Conservation (phyloP, 345 rosid genomes). For the Euphorbia lathyris region DNA sequence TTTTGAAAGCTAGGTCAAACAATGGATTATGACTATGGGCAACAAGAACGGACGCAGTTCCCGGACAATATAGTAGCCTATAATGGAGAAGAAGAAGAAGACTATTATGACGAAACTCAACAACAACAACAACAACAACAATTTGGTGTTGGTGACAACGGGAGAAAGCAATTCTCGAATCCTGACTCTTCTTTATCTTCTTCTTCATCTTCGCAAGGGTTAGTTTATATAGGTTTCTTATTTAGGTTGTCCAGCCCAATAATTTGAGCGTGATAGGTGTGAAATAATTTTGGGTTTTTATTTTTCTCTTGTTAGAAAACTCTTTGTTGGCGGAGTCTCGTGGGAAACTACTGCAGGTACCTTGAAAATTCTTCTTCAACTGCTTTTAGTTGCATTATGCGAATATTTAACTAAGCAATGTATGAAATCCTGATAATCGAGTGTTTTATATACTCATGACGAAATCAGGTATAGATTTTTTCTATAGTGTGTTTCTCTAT, state of each 20-base stretch:
- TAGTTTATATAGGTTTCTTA: conserved; percentile 18
- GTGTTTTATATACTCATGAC: not conserved
- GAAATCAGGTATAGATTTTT: not conserved
- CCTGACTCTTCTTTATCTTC: conserved; percentile 19
- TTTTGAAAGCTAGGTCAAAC: not conserved
- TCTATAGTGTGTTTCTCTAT: not conserved
- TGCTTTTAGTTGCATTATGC: not conserved
- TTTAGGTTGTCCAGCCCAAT: not conserved
- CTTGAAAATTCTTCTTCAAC: not conserved
- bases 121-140: conserved; percentile 11
- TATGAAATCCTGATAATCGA: not conserved
- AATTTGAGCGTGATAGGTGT: not conserved
- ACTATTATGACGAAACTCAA: not conserved
- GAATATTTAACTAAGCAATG: not conserved
- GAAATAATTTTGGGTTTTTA: conserved; percentile 13
- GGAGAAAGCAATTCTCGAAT: conserved; percentile 3
- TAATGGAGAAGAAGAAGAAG: conserved; percentile 10
- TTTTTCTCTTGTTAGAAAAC: conserved; percentile 28
- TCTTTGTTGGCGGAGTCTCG: conserved; percentile 36
- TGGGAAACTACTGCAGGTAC: conserved; percentile 34
- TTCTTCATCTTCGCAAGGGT: conserved; percentile 24
- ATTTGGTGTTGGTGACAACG: conserved; percentile 2
- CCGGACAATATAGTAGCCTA: conserved; percentile 6
- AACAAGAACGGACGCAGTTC: conserved; percentile 7
- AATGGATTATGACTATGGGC: conserved; percentile 22